A percentile compares a stretch with the other conserved stretches of the same genome.
These are phyloP conservation scores for Xylaria castorea DNA, from an alignment of 495 filamentous ascomycete genomes.

Conservation along the genomic window DNA sequence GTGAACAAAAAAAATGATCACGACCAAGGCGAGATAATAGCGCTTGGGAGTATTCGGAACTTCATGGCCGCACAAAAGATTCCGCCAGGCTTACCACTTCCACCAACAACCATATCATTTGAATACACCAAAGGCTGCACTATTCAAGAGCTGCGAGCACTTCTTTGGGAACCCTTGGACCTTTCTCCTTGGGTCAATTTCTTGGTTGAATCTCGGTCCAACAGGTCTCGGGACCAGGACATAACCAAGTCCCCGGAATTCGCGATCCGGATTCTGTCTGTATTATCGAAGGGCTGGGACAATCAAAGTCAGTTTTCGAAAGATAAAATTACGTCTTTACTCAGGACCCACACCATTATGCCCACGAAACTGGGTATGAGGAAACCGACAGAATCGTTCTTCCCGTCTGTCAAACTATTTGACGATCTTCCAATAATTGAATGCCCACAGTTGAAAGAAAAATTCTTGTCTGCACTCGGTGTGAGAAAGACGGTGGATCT, in stretches of 20 bases:
- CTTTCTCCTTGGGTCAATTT: slow-evolving; percentile 84
- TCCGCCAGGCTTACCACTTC: slow-evolving; percentile 80
- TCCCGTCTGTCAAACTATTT: slow-evolving; percentile 90
- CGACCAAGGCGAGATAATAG: slow-evolving; percentile 68
- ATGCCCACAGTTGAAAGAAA: slow-evolving; percentile 84
- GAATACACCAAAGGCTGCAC: slow-evolving; percentile 66
- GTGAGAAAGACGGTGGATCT: slow-evolving; percentile 90
- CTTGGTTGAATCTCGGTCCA: slow-evolving; percentile 67
- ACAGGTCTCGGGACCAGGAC: slow-evolving; percentile 51
- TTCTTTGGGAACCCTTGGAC: slow-evolving; percentile 84
- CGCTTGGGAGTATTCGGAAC: slow-evolving; percentile 73
- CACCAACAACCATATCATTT: slow-evolving; percentile 83
- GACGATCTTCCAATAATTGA: slow-evolving; percentile 86
- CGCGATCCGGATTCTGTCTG: slow-evolving; percentile 74
- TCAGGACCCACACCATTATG: slow-evolving; percentile 76
- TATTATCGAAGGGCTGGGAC: slow-evolving; percentile 91
- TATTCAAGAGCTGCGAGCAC: slow-evolving; percentile 66
- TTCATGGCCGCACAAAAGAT: slow-evolving; percentile 79
- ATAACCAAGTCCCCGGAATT: slow-evolving; percentile 76
- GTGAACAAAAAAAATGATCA: slow-evolving; percentile 69
- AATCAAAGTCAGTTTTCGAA: slow-evolving; percentile 68
- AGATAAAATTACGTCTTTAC: slow-evolving; percentile 63
- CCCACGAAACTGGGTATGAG: slow-evolving; percentile 93
- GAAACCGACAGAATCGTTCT: slow-evolving; percentile 86
- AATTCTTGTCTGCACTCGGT: slow-evolving; percentile 79